These are phyloP conservation scores for Pleurotus tuoliensis DNA, from an alignment of 768 basidiomycete genomes.

Conservation along the genomic window DNA sequence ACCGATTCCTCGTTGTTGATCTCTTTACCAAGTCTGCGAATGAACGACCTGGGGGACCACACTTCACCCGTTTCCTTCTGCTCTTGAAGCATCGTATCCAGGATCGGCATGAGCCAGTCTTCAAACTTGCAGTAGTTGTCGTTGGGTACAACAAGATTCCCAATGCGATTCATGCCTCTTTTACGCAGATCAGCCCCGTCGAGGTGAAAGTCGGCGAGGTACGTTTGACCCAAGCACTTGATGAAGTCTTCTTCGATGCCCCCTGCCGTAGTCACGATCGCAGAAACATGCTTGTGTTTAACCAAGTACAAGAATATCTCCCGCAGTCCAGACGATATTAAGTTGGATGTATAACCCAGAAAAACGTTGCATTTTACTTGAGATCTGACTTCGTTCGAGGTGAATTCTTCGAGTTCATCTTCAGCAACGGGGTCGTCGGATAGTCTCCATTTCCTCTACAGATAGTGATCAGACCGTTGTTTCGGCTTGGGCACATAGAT, in stretches of 20 bases:
- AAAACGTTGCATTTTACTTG: conserved; percentile 84
- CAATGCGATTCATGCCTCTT: conserved; percentile 95
- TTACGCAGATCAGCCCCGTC: conserved; percentile 85
- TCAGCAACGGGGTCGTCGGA: conserved; percentile 75
- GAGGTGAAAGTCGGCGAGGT: conserved; percentile 88
- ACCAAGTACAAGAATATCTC: conserved; percentile 91
- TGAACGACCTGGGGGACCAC: conserved; percentile 96
- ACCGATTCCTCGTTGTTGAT: conserved; percentile 96
- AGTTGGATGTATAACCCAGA: conserved; percentile 97
- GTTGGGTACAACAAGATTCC: conserved; percentile 94
- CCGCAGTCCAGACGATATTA: conserved; percentile 95
- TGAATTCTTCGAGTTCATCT: conserved; percentile 68
- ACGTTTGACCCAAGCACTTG: conserved; percentile 97
- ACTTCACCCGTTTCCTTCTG: conserved; percentile 65
- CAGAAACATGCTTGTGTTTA: conserved; percentile 86
- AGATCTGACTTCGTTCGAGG: conserved; percentile 55
- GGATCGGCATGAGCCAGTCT: conserved; percentile 96
- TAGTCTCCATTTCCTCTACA: conserved; percentile 82
- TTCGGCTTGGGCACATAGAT: conserved; percentile 10
- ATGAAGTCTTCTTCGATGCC: conserved; percentile 99
- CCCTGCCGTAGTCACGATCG: conserved; percentile 94
- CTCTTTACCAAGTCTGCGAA: conserved; percentile 91
- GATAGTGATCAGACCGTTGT: background rate
- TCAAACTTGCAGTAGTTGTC: conserved; percentile 99
- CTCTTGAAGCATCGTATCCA: conserved; percentile 86